Conservation (phyloP, 1,284 basidiomycete species). For the Heterobasidion annosum region DNA sequence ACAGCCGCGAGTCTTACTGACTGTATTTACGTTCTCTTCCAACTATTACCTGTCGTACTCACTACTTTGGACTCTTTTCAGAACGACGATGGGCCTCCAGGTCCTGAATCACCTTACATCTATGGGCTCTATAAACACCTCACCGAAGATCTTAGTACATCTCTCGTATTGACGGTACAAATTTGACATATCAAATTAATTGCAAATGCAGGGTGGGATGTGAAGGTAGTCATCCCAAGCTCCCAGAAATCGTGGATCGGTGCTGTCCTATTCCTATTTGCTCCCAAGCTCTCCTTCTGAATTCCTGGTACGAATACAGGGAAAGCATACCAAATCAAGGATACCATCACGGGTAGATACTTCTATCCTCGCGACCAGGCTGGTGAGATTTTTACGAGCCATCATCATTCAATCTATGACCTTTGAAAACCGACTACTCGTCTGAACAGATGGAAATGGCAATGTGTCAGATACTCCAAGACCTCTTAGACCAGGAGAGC, state of each 20-base stretch:
- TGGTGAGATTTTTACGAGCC: constrained; percentile 22
- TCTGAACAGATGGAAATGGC: constrained; percentile 54
- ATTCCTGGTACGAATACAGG: constrained; percentile 31
- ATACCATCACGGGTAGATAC: constrained; percentile 67
- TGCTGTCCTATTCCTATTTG: constrained; percentile 17
- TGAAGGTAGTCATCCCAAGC: constrained; percentile 83
- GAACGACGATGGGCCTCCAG: constrained; percentile 9
- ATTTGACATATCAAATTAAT: not conserved
- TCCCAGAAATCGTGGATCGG: constrained; percentile 90
- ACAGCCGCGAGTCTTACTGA: no score
- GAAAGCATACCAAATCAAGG: constrained; percentile 79
- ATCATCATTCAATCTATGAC: not conserved
- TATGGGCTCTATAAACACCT: constrained; percentile 71
- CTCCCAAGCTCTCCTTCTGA: constrained; percentile 1
- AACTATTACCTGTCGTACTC: no score
- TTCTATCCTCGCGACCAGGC: constrained; percentile 66
- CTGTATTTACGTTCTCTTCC: no score
- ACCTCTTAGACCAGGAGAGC: constrained; percentile 65
- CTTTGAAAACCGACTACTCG: constrained; percentile 1
- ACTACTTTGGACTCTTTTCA: not conserved
- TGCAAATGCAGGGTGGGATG: constrained; percentile 59
- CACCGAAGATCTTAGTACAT: constrained; percentile 50
- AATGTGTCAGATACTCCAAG: constrained; percentile 56
- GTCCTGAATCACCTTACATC: constrained; percentile 75
- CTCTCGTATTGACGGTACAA: not conserved